Percentiles rank a stretch among this genome's conserved stretches.
Conservation (phyloP, 1,284 basidiomycete genomes). For the Takashimella koratensis region DNA sequence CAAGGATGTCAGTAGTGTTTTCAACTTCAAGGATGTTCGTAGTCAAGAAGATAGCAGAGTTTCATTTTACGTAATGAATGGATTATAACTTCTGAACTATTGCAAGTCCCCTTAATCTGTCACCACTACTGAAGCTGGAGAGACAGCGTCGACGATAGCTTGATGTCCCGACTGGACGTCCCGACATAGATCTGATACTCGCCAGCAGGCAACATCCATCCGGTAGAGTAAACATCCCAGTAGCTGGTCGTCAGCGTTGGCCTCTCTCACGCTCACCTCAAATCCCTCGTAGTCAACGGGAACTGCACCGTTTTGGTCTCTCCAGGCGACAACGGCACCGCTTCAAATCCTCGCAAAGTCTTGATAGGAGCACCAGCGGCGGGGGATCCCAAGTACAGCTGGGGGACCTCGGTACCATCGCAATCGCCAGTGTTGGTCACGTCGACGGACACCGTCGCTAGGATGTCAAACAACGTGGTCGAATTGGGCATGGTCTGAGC, state of each 20-base stretch:
- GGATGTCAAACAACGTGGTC: constrained; percentile 23
- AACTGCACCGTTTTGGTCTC: constrained; percentile 12
- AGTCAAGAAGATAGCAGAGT: no score
- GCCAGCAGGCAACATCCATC: constrained; percentile 7
- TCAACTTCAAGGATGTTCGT: no score
- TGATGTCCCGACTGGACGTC: constrained; percentile 3
- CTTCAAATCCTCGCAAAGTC: constrained; percentile 15
- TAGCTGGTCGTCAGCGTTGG: neutral
- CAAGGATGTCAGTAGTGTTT: no score
- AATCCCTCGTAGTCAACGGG: constrained; percentile 11
- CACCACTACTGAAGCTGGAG: no score
- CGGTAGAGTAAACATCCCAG: constrained; percentile 8
- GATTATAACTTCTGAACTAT: no score
- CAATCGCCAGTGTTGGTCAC: constrained; percentile 48
- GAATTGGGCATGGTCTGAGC: constrained; percentile 8
- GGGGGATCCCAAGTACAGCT: constrained; percentile 32
- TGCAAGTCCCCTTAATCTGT: no score
- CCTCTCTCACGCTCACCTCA: constrained; percentile 8
- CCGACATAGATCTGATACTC: constrained; percentile 8
- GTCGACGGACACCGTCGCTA: constrained; percentile 31
- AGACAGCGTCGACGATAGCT: neutral
- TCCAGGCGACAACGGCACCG: constrained; percentile 3
- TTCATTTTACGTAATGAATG: no score
- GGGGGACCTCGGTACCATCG: constrained; percentile 48
- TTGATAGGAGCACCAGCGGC: constrained; percentile 10